Base-by-base conservation (phyloP, 345 rosid species). In the Brassica rapa region DNA sequence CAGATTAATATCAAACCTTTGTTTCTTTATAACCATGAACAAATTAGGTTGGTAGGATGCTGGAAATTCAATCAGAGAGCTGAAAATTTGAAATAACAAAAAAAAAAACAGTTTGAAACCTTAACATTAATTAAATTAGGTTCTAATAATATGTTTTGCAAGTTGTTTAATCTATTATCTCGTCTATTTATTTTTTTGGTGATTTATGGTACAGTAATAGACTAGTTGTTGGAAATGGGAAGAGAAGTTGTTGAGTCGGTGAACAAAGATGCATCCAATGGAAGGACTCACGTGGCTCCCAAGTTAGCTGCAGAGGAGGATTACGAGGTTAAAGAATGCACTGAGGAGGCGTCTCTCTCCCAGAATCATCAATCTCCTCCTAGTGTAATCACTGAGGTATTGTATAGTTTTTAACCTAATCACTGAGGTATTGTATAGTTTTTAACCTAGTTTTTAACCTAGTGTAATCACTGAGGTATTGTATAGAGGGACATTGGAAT, bases 211-310 rank as follows among this genome's bases (percentile, higher is more conserved):
- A 19, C 21, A 19, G 84, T 82, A 93, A 14, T 23, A 57, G 6
- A 19, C 61, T 7, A 56, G 92, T 84, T 21, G 62, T 57, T 79
- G 77, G 64, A 81, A n/a, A 93, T 93, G 98, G 89, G 93, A 73
- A 86, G 86, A 79, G 90, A 90, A 73, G 86, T 89, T 68, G 76
- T 82, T 23, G 70, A 51, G 65, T 49, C 55, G 72, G 35, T 61
- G 70, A 73, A 21, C 29, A 66, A 14, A n/a, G 49, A 78, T 57
- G 80, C 87, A 23, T 70, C 91, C n/a, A 73, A 66, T 27, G 86
- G 65, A 71, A 83, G 85, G 64, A 82, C 70, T 71, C 75, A 83
- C 75, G 82, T 72, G 75, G 49, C 87, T 82, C 85, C 87, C 15
- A 86, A 78, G 84, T 67, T 81, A 73, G 43, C 88, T 9, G 83